Conservation (phyloP, 441 rosid species). For the Jatropha podagrica region DNA sequence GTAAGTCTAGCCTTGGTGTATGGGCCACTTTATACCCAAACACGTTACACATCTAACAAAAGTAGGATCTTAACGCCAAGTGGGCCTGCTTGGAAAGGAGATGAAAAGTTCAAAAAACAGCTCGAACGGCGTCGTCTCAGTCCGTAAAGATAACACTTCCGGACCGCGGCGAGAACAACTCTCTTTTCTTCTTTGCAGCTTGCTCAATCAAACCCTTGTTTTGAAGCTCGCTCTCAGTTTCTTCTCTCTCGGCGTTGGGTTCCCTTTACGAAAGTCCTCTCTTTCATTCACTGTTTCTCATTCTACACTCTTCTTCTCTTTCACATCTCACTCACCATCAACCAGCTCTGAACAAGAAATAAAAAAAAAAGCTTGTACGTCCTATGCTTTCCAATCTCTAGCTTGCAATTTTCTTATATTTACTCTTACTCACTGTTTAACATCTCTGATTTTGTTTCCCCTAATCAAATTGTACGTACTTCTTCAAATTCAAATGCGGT, state of each 20-base stretch:
- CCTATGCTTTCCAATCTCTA: not conserved
- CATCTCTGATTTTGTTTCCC: not conserved
- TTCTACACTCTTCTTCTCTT: not conserved
- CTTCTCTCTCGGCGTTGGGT: not conserved
- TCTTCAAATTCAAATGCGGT: slow-evolving; percentile 5
- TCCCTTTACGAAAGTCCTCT: not conserved
- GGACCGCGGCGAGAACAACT: not conserved
- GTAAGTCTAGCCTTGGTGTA: no score
- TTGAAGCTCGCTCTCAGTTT: not conserved
- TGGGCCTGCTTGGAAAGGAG: not conserved
- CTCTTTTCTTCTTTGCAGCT: no score
- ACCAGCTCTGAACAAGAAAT: not conserved
- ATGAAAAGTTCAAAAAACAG: not conserved
- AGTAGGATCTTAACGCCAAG: no score
- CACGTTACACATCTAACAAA: no score
- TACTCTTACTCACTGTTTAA: not conserved
- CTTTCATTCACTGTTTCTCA: not conserved
- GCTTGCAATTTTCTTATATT: not conserved
- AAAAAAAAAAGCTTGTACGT: not conserved
- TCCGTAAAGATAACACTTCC: not conserved
- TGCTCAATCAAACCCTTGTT: slow-evolving; percentile 8
- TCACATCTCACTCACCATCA: not conserved
- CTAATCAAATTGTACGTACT: not conserved
- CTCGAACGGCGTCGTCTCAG: not conserved
- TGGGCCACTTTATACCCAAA: no score